Evolutionary conservation across 2,329 filamentous ascomycete species (phyloP).

Genomic region (Ascochyta fabae): DNA sequence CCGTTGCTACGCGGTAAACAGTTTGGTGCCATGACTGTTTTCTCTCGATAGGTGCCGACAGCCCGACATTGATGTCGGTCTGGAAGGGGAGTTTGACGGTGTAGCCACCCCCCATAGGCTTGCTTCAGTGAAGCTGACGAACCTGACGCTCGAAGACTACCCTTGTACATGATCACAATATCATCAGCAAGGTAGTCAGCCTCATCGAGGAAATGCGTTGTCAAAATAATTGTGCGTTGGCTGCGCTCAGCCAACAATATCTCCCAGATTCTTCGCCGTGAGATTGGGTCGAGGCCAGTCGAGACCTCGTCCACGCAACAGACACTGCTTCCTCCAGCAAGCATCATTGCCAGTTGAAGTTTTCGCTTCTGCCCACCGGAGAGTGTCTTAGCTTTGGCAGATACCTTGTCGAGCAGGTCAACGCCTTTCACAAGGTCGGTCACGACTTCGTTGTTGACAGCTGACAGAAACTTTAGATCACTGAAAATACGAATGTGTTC

Average conservation of each 20-base stretch:
- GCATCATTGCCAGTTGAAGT: constrained; percentile 89
- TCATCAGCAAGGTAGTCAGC: constrained; percentile 86
- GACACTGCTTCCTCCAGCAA: constrained; percentile 82
- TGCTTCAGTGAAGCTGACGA: constrained; percentile 85
- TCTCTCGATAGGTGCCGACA: constrained; percentile 23
- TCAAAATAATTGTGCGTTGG: constrained; percentile 79
- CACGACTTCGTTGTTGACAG: constrained; percentile 58
- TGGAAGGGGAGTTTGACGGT: constrained; percentile 30
- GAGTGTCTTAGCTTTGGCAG: constrained; percentile 73
- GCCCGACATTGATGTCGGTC: constrained; percentile 15
- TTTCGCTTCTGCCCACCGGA: constrained; percentile 92
- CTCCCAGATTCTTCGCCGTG: constrained; percentile 87
- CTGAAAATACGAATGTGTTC: constrained; percentile 41
- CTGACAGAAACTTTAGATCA: constrained; percentile 31
- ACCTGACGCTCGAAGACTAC: constrained; percentile 77
- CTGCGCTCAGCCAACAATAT: constrained; percentile 84
- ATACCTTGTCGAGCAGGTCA: constrained; percentile 75
- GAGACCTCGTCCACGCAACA: constrained; percentile 91
- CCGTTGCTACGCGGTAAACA: constrained; percentile 74
- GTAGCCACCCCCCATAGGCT: constrained; percentile 79
- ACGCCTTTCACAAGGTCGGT: constrained; percentile 58
- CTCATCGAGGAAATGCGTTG: constrained; percentile 90
- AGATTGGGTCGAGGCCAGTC: constrained; percentile 83
- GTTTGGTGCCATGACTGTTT: constrained; percentile 70
- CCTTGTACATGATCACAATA: constrained; percentile 84